A percentile compares a stretch with the other conserved stretches of the same genome.
These are phyloP conservation scores for Phylloboletellus chloephorus DNA, from an alignment of 1,284 basidiomycete species.

Conservation along the genomic window DNA sequence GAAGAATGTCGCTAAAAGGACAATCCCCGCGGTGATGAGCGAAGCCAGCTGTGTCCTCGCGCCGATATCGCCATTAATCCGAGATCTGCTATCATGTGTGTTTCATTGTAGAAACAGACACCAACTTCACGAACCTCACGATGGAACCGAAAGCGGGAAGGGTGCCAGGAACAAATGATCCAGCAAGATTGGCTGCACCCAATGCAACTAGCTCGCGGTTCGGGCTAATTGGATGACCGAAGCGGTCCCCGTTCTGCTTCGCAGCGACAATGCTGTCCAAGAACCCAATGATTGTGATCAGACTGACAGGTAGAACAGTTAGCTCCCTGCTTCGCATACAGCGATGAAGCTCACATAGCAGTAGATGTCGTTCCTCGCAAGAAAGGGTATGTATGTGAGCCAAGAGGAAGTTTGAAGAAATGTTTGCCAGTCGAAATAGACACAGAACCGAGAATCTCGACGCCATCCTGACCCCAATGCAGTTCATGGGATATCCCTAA, in stretches of 20 bases:
- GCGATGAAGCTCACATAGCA: slow-evolving; percentile 52
- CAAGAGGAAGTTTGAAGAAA: slow-evolving; percentile 66
- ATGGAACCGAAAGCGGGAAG: slow-evolving; percentile 88
- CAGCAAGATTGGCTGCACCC: slow-evolving; percentile 76
- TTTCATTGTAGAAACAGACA: neutral
- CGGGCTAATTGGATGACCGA: slow-evolving; percentile 83
- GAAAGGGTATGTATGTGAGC: slow-evolving; percentile 53
- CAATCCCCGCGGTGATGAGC: slow-evolving; percentile 67
- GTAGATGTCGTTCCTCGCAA: slow-evolving; percentile 73
- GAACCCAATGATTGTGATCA: slow-evolving; percentile 73
- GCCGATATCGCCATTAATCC: slow-evolving; percentile 83
- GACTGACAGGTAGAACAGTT: slow-evolving; percentile 33
- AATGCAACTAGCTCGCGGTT: slow-evolving; percentile 89
- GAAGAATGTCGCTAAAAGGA: slow-evolving; percentile 83
- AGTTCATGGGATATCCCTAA: slow-evolving; percentile 69
- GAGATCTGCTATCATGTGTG: slow-evolving; percentile 46
- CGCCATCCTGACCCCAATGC: slow-evolving; percentile 72
- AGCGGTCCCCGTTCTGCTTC: slow-evolving; percentile 80
- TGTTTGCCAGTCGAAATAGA: slow-evolving; percentile 55
- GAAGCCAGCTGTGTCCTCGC: slow-evolving; percentile 86
- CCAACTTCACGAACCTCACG: slow-evolving; percentile 50
- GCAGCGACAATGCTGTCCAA: slow-evolving; percentile 81
- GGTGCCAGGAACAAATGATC: slow-evolving; percentile 78
- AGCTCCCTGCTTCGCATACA: neutral
- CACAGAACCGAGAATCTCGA: slow-evolving; percentile 78